Evolutionary conservation across 2,329 filamentous ascomycete genomes (phyloP).

Genomic region (Plenodomus tracheiphilus): DNA sequence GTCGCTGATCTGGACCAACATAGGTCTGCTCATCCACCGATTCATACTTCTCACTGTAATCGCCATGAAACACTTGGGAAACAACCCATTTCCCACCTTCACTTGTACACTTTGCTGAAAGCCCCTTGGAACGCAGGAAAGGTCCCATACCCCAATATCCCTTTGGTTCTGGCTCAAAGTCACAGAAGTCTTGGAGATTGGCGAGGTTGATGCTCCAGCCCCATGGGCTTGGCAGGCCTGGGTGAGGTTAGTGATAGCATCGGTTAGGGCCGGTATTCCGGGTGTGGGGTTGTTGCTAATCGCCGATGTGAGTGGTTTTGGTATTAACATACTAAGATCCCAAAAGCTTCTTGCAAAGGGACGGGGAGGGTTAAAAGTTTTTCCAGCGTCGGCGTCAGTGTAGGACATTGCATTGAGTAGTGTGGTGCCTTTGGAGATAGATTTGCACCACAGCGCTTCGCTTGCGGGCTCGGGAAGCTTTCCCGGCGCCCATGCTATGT

Average conservation of each 20-base stretch:
- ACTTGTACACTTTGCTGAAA: not conserved
- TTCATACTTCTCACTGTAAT: not conserved
- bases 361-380: not conserved
- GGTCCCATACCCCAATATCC: not conserved
- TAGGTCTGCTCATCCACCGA: not conserved
- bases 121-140: not conserved
- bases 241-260: not conserved
- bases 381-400: not conserved
- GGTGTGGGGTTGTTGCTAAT: too few species aligned
- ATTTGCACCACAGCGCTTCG: constrained; percentile 1
- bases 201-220: not conserved
- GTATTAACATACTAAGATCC: not conserved
- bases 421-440: constrained; percentile 1
- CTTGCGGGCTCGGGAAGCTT: not conserved
- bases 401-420: constrained; percentile 1
- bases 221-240: not conserved
- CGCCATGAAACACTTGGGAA: not conserved
- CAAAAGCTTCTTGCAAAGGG: not conserved
- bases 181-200: not conserved
- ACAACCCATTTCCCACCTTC: not conserved
- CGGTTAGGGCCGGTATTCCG: too few species aligned
- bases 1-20: not conserved
- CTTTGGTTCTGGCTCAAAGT: not conserved
- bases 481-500: not conserved
- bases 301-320: too few species aligned